A percentile compares a stretch with the other conserved stretches of the same genome.
phyloP scores from a whole-genome alignment of 192 early-diverging fungal species.

The Spizellomyces sp. region DNA sequence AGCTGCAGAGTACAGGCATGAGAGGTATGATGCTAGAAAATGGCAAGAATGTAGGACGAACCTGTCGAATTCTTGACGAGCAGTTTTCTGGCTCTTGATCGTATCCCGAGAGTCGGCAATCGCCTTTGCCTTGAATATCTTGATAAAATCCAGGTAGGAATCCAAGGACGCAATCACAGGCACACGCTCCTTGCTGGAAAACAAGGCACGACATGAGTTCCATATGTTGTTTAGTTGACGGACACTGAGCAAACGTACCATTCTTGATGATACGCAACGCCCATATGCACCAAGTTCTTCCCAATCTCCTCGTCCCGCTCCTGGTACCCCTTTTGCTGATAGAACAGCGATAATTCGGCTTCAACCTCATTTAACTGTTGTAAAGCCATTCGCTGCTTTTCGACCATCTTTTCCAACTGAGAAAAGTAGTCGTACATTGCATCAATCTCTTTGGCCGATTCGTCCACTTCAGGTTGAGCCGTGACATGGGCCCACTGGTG shows the following conservation, averaged over 20 bases:
- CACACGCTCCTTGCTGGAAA: slow-evolving; percentile 39
- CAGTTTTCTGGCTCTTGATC: slow-evolving; percentile 45
- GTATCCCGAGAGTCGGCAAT: slow-evolving; percentile 53
- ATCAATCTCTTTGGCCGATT: slow-evolving; percentile 48
- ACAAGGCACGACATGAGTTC: slow-evolving; percentile 2
- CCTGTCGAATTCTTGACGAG: slow-evolving; percentile 51
- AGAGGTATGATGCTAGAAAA: neutral
- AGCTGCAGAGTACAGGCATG: neutral
- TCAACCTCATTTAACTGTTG: slow-evolving; percentile 50
- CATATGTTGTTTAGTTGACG: neutral
- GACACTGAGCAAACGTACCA: slow-evolving; percentile 6
- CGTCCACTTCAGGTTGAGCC: slow-evolving; percentile 58
- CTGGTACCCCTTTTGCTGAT: slow-evolving; percentile 58
- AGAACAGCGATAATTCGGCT: slow-evolving; percentile 51
- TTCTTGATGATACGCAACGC: slow-evolving; percentile 32
- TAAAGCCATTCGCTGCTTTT: slow-evolving; percentile 38
- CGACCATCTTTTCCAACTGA: slow-evolving; percentile 44
- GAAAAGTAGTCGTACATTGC: slow-evolving; percentile 47
- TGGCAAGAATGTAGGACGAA: slow-evolving; percentile 6
- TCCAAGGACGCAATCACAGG: slow-evolving; percentile 40
- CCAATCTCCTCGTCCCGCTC: slow-evolving; percentile 50
- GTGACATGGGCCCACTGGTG: slow-evolving; percentile 49
- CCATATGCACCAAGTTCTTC: slow-evolving; percentile 40
- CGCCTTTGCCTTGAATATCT: slow-evolving; percentile 51
- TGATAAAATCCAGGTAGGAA: slow-evolving; percentile 41